Percentiles rank a stretch among this genome's conserved stretches.
These are phyloP conservation scores for Hanseniaspora thailandica DNA, from an alignment of 805 yeast species.

Conservation along the genomic window DNA sequence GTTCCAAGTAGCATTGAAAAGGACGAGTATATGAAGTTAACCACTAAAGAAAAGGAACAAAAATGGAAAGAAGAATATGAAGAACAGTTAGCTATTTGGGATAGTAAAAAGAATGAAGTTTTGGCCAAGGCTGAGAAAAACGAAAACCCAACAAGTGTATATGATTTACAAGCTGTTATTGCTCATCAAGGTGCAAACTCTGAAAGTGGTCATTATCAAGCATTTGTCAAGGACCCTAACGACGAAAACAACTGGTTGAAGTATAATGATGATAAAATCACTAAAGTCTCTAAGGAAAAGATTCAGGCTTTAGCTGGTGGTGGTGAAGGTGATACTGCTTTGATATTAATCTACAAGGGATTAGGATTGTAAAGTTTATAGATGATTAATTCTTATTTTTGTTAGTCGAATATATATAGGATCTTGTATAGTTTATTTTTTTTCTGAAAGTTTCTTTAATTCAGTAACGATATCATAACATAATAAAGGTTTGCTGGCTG, in stretches of 20 bases:
- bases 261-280: constrained; percentile 86
- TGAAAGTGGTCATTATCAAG: constrained; percentile 94
- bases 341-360: constrained; percentile 75
- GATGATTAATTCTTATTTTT: neutral
- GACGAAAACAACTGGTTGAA: constrained; percentile 85
- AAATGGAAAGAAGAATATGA: constrained; percentile 34
- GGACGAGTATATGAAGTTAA: constrained; percentile 29
- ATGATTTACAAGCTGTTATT: constrained; percentile 68
- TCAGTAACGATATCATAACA: constrained; percentile 72
- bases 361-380: constrained; percentile 42
- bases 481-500: constrained; percentile 54
- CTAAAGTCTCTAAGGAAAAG: constrained; percentile 63
- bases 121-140: constrained; percentile 41
- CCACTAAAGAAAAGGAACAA: constrained; percentile 41
- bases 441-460: constrained; percentile 29
- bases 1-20: constrained; percentile 17
- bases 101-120: constrained; percentile 33
- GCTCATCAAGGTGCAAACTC: constrained; percentile 94
- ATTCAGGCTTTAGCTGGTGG: constrained; percentile 89
- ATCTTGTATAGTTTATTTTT: neutral
- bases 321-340: constrained; percentile 93
- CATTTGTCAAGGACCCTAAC: constrained; percentile 61
- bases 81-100: constrained; percentile 43
- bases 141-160: constrained; percentile 78
- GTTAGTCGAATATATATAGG: neutral